Percentiles rank a stretch among this genome's conserved stretches.
Conservation (phyloP, 1,139 yeast species). For the Candida sanyaensis region DNA sequence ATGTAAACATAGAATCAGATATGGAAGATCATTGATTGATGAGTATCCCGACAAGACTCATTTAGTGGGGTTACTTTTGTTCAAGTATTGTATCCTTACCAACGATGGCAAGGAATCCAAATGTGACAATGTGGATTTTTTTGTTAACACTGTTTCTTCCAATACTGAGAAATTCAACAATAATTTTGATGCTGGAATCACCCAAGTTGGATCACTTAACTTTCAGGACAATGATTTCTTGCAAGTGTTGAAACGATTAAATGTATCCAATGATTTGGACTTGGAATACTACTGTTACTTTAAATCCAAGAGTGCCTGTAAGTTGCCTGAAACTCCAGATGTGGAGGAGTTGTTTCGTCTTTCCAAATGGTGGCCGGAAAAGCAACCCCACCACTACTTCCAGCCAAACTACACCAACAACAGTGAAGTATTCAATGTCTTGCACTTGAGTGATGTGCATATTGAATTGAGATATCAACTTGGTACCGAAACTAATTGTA, state of each 20-base stretch:
- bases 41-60: slow-evolving; percentile 36
- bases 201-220: slow-evolving; percentile 25
- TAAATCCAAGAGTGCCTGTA: slow-evolving; percentile 26
- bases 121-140: slow-evolving; percentile 41
- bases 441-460: slow-evolving; percentile 69
- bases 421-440: slow-evolving; percentile 51
- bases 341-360: slow-evolving; percentile 27
- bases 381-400: slow-evolving; percentile 22
- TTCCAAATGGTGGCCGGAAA: slow-evolving; percentile 34
- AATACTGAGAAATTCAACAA: slow-evolving; percentile 19
- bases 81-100: slow-evolving; percentile 34
- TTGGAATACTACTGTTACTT: slow-evolving; percentile 36
- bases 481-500: slow-evolving; percentile 65
- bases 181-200: slow-evolving; percentile 25
- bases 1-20: slow-evolving; percentile 38
- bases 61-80: slow-evolving; percentile 37
- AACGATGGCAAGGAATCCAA: slow-evolving; percentile 32
- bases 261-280: slow-evolving; percentile 37
- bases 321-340: slow-evolving; percentile 31
- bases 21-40: slow-evolving; percentile 28
- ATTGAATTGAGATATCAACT: slow-evolving; percentile 55
- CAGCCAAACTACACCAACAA: slow-evolving; percentile 28
- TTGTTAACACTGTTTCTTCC: slow-evolving; percentile 35
- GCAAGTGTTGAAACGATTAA: slow-evolving; percentile 37
- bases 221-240: slow-evolving; percentile 44